phyloP scores from a whole-genome alignment of 2,329 filamentous ascomycete species.

The Iodosphaeria phyllophila region DNA sequence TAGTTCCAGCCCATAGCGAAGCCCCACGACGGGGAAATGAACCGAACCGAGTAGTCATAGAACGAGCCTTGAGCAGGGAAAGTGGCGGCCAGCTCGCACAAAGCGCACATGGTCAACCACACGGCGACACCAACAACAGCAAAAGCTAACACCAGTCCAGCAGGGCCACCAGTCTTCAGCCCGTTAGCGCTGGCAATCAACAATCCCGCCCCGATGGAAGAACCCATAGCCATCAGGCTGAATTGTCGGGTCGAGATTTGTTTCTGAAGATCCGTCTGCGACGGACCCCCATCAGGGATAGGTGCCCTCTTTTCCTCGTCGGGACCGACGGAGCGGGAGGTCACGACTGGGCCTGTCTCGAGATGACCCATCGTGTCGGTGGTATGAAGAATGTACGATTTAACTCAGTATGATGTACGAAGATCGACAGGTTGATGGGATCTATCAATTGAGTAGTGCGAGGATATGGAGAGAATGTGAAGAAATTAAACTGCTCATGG shows the following conservation, averaged over 20 bases:
- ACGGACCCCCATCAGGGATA: no score
- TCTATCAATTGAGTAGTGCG: no score
- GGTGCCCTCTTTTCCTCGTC: no score
- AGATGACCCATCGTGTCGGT: no score
- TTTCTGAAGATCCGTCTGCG: no score
- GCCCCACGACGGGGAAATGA: constrained; percentile 18
- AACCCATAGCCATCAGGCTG: constrained; percentile 15
- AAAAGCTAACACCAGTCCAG: constrained; percentile 14
- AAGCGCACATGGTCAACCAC: constrained; percentile 11
- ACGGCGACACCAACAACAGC: constrained; percentile 14
- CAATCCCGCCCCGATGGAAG: constrained; percentile 18
- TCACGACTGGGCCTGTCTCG: no score
- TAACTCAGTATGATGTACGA: no score
- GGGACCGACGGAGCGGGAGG: no score
- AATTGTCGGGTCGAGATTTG: constrained; percentile 18
- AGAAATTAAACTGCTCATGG: no score
- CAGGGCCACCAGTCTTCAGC: constrained; percentile 14
- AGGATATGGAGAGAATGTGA: no score
- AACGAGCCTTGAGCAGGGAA: constrained; percentile 18
- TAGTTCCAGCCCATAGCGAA: constrained; percentile 23
- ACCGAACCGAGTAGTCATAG: constrained; percentile 18
- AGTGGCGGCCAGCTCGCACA: constrained; percentile 10
- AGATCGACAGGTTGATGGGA: no score
- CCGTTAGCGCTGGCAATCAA: constrained; percentile 15
- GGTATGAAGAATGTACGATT: no score